Evolutionary conservation across 352 stramenopile species (phyloP).

Genomic region (Pythium brassicae): DNA sequence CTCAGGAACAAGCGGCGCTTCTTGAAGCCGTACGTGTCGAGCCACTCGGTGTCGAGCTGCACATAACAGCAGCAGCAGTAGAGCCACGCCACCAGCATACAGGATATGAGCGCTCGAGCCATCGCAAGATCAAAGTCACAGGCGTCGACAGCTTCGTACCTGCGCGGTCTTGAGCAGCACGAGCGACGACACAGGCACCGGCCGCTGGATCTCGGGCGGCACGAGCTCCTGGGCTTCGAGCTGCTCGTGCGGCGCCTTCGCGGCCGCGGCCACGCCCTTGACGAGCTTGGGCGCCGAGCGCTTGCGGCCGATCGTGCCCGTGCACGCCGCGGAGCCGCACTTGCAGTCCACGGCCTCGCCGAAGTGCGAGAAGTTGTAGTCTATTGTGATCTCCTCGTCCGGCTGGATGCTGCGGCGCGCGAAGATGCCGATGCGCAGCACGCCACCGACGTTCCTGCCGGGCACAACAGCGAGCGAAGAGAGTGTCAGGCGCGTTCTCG

Average conservation of each 20-base stretch:
- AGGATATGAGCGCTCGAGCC: no score
- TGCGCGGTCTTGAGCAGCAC: conserved; percentile 71
- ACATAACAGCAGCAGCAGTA: background rate
- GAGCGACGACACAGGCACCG: conserved; percentile 59
- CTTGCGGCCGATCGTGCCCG: conserved; percentile 72
- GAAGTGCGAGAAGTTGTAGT: conserved; percentile 87
- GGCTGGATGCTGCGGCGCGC: conserved; percentile 47
- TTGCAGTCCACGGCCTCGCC: conserved; percentile 72
- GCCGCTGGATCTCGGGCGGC: conserved; percentile 57
- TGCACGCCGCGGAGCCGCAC: conserved; percentile 68
- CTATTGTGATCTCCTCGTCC: conserved; percentile 77
- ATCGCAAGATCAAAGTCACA: no score
- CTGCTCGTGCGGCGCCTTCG: conserved; percentile 11
- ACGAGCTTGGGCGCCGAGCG: conserved; percentile 34
- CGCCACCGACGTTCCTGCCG: conserved; percentile 58
- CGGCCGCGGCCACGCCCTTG: conserved; percentile 9
- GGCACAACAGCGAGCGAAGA: background rate
- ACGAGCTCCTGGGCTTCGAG: conserved; percentile 17
- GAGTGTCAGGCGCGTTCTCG: background rate
- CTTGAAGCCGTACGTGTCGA: conserved; percentile 55
- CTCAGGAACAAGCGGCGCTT: conserved; percentile 66
- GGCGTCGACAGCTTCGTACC: conserved; percentile 10
- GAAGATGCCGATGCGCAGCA: conserved; percentile 79
- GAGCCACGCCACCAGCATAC: no score
- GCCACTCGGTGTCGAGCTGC: conserved; percentile 60